Base-by-base conservation (phyloP, 202 grass and related monocot genomes). In the Miscanthus sacchariflorus region DNA sequence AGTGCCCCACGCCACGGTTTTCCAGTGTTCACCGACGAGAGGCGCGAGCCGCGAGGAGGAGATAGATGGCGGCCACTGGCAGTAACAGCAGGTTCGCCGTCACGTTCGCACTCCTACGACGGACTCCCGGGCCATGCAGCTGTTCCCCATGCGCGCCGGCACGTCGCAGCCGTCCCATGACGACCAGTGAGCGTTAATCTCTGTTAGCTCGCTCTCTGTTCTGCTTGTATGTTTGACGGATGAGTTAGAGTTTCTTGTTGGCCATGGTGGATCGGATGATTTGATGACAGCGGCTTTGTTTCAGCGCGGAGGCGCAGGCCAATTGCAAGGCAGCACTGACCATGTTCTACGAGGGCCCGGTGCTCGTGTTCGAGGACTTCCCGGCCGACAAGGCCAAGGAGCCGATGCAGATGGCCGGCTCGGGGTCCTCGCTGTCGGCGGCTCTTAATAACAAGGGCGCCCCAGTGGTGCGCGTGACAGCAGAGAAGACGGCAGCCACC, bases 301-400 rank as follows among this genome's bases (percentile, higher is more conserved):
- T 12, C 43, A 48, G 72, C 7, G 12, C 23, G 72, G 42, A 48
- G 72, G 6, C 23, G 43, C 42, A 15, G 43, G 43, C 43, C 30
- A 33, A 33, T 33, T 33, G 30, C 2, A 48, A 46, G 23, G 43
- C 42, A 24, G 23, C 43, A 24, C 43, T 74, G 72, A 91, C 92
- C 28, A 97, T 97, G 50, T 88, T 97, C 52, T 97, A 97, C 24
- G 87, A 73, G 35, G 95, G 92, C 44, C 79, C 87, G 84, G 72
- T 97, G 80, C 5, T 90, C 45, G 95, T 93, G 40, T 90, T 97
- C 30, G 82, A 93, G 43, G 86, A 88, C 80, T 93, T 94, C 76
- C 84, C 92, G 3, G 90, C 84, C 27, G 87, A 93, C 24, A 97
- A 90, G 84, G 90, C 83, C 67, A 81, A 80, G 69, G 87, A 88